Evolutionary conservation across 2,329 filamentous ascomycete genomes (phyloP).

Genomic region (Aureobasidium subglaciale): DNA sequence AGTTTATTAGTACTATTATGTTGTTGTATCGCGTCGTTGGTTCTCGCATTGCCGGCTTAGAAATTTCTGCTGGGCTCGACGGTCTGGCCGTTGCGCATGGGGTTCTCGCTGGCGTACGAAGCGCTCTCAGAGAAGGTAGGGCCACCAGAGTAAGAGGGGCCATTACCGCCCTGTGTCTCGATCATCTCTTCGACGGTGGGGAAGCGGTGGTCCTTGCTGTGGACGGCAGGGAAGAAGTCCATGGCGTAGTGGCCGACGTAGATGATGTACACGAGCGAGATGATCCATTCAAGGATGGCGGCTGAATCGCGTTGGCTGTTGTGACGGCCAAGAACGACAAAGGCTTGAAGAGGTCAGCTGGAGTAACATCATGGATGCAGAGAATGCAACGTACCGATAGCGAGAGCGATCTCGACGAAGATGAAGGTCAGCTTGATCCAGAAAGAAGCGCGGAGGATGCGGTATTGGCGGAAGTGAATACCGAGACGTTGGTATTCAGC

Average conservation of each 20-base stretch:
- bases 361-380: too few species aligned
- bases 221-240: conserved; percentile 74
- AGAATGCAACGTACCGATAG: conserved; percentile 37
- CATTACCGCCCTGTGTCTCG: conserved; percentile 25
- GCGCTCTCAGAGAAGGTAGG: conserved; percentile 24
- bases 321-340: conserved; percentile 50
- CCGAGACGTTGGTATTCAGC: conserved; percentile 83
- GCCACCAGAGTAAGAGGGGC: conserved; percentile 25
- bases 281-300: conserved; percentile 71
- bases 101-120: conserved; percentile 21
- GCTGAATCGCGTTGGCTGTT: conserved; percentile 54
- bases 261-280: conserved; percentile 79
- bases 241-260: conserved; percentile 83
- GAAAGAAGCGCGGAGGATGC: conserved; percentile 69
- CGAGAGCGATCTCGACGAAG: conserved; percentile 66
- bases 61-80: conserved; percentile 19
- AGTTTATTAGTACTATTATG: conserved; percentile 8
- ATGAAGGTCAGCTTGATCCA: conserved; percentile 84
- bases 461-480: conserved; percentile 68
- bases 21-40: background rate
- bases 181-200: conserved; percentile 35
- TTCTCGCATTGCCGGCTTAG: background rate
- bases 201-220: conserved; percentile 44
- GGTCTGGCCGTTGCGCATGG: conserved; percentile 17
- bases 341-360: conserved; percentile 39